These are phyloP conservation scores for Debaryomyces castellii DNA, from an alignment of 805 yeast species.

Conservation along the genomic window DNA sequence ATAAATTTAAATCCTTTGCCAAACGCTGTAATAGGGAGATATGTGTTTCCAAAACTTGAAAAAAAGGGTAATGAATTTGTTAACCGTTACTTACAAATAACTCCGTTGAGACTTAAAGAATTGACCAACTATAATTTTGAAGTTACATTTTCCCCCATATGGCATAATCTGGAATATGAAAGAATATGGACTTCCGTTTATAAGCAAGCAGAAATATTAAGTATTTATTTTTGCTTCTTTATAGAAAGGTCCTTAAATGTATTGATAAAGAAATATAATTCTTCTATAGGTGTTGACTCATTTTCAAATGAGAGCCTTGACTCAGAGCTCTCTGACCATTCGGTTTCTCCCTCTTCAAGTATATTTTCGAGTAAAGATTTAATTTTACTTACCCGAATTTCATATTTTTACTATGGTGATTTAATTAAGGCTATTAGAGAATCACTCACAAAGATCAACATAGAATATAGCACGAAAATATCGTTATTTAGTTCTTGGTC, in stretches of 20 bases:
- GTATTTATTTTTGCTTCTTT: slow-evolving; percentile 34
- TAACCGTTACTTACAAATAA: slow-evolving; percentile 11
- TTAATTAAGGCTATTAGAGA: slow-evolving; percentile 33
- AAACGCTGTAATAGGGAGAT: slow-evolving; percentile 14
- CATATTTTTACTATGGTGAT: slow-evolving; percentile 34
- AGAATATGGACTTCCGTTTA: slow-evolving; percentile 32
- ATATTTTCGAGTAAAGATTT: slow-evolving; percentile 18
- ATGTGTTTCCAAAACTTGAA: slow-evolving; percentile 12
- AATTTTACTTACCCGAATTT: slow-evolving; percentile 27
- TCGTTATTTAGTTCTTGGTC: slow-evolving; percentile 38
- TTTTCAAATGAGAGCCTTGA: slow-evolving; percentile 2
- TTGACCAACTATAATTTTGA: slow-evolving; percentile 13
- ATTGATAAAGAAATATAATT: slow-evolving; percentile 15
- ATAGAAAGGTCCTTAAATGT: slow-evolving; percentile 37
- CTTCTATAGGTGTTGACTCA: slow-evolving; percentile 2
- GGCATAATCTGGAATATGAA: slow-evolving; percentile 19
- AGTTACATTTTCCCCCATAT: slow-evolving; percentile 20
- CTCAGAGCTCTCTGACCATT: not conserved
- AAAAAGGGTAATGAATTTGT: slow-evolving; percentile 13
- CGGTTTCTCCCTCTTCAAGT: not conserved
- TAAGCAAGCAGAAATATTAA: slow-evolving; percentile 24
- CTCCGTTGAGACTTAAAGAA: slow-evolving; percentile 10
- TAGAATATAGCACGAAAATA: slow-evolving; percentile 37
- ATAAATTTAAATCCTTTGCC: slow-evolving; percentile 18
- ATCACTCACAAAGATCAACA: slow-evolving; percentile 26